Evolutionary conservation across 208 protist species (phyloP).

Genomic region (Leishmania tarentolae): DNA sequence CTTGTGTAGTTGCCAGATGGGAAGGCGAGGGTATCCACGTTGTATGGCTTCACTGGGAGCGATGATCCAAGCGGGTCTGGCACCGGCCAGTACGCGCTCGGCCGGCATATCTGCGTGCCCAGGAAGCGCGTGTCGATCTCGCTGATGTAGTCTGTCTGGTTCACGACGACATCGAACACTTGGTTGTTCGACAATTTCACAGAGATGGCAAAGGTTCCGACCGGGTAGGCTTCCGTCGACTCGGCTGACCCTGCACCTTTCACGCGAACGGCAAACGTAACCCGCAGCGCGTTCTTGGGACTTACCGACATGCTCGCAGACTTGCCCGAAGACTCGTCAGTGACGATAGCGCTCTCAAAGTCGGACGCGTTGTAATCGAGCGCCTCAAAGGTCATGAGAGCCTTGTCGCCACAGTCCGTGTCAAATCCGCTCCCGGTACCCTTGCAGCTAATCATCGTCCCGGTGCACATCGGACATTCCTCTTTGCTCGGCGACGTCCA

Average conservation of each 20-base stretch:
- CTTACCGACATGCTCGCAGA: constrained; percentile 47
- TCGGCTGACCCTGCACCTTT: constrained; percentile 43
- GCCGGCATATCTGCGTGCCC: constrained; percentile 47
- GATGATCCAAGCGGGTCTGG: constrained; percentile 72
- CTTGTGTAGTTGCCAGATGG: neutral
- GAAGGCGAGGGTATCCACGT: constrained; percentile 30
- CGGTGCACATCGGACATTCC: constrained; percentile 76
- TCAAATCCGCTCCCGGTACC: constrained; percentile 55
- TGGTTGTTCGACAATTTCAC: constrained; percentile 48
- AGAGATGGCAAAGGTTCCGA: constrained; percentile 54
- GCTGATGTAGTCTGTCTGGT: constrained; percentile 80
- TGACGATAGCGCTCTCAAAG: constrained; percentile 23
- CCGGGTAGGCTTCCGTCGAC: constrained; percentile 44
- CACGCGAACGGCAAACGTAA: constrained; percentile 64
- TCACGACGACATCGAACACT: constrained; percentile 53
- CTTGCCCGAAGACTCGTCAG: constrained; percentile 19
- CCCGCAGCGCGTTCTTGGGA: constrained; percentile 37
- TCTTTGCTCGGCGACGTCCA: constrained; percentile 58
- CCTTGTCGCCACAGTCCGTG: constrained; percentile 56
- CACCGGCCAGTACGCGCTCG: constrained; percentile 85
- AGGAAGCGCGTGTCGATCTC: constrained; percentile 65
- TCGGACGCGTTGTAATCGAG: constrained; percentile 31
- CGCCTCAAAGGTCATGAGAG: constrained; percentile 56
- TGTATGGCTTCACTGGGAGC: constrained; percentile 62
- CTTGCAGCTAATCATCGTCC: constrained; percentile 50